Evolutionary conservation across 2,329 filamentous ascomycete genomes (phyloP).

Genomic region (Penicillium sp.): DNA sequence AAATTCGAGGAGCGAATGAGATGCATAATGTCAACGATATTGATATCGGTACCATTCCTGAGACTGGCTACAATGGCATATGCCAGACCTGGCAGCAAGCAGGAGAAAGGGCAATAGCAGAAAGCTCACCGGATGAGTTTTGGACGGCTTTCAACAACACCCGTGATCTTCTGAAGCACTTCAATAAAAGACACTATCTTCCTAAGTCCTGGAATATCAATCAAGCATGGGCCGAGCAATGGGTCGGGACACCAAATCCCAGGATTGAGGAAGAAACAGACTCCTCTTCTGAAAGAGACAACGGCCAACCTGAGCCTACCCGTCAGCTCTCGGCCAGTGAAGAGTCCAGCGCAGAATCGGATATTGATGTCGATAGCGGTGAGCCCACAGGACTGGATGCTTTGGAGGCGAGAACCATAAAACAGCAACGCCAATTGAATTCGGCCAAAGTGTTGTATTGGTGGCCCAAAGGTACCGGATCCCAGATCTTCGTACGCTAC

Average conservation of each 20-base stretch:
- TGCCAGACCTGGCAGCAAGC: not conserved
- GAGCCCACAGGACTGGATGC: constrained; percentile 6
- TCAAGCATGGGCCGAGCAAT: not conserved
- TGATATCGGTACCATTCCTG: constrained; percentile 3
- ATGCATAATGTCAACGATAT: constrained; percentile 1
- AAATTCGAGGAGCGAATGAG: constrained; percentile 7
- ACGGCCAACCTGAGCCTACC: not conserved
- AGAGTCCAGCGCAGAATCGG: not conserved
- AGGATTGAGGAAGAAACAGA: not conserved
- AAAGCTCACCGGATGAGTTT: not conserved
- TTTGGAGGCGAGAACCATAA: constrained; percentile 11
- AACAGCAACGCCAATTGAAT: constrained; percentile 4
- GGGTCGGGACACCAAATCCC: not conserved
- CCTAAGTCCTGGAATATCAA: constrained; percentile 9
- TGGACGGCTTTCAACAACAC: constrained; percentile 2
- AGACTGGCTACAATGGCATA: not conserved
- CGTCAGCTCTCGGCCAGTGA: not conserved
- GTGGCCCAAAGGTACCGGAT: constrained; percentile 20
- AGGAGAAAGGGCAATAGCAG: not conserved
- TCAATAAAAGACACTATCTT: constrained; percentile 9
- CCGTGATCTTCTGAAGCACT: not conserved
- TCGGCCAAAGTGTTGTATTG: constrained; percentile 16
- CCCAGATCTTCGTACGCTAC: constrained; percentile 20
- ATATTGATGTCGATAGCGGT: not conserved
- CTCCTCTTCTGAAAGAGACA: not conserved